These are phyloP conservation scores for Monosporascus sp. DNA, from an alignment of 2,329 filamentous ascomycete genomes.

Conservation along the genomic window DNA sequence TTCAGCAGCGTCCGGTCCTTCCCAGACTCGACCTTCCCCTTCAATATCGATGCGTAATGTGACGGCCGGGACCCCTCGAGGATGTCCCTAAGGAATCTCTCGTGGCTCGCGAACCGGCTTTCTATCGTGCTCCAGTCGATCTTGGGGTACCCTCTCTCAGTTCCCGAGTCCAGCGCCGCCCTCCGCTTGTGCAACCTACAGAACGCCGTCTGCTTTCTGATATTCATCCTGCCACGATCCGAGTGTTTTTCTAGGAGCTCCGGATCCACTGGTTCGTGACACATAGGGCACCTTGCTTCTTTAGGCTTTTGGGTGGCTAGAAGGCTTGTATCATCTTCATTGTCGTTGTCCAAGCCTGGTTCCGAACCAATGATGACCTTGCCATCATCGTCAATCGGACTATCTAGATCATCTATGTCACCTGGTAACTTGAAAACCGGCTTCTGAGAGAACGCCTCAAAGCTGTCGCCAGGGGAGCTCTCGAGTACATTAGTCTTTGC, in stretches of 20 bases:
- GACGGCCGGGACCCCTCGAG: conserved; percentile 53
- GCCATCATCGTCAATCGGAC: conserved; percentile 10
- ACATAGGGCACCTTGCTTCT: conserved; percentile 58
- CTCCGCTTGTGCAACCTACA: conserved; percentile 58
- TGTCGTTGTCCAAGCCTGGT: conserved; percentile 8
- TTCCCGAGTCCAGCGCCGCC: conserved; percentile 45
- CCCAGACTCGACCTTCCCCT: conserved; percentile 50
- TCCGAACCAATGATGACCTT: conserved; percentile 3
- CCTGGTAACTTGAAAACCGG: conserved; percentile 19
- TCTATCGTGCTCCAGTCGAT: conserved; percentile 66
- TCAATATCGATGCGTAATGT: conserved; percentile 56
- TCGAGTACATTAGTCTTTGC: conserved; percentile 3
- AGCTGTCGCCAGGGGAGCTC: conserved; percentile 1
- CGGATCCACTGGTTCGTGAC: conserved; percentile 53
- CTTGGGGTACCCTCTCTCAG: conserved; percentile 57
- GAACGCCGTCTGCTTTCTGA: conserved; percentile 57
- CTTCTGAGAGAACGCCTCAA: conserved; percentile 10
- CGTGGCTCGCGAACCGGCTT: conserved; percentile 52
- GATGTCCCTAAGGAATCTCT: conserved; percentile 51
- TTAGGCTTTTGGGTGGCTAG: conserved; percentile 7
- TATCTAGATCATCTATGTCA: conserved; percentile 18
- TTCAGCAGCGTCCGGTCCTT: conserved; percentile 56
- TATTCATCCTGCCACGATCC: conserved; percentile 42
- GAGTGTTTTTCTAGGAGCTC: conserved; percentile 50
- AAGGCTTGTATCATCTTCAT: conserved; percentile 11